Percentiles rank a stretch among this genome's conserved stretches.
Evolutionary conservation across 495 filamentous ascomycete genomes (phyloP).

Genomic region (Annulohypoxylon stygium): DNA sequence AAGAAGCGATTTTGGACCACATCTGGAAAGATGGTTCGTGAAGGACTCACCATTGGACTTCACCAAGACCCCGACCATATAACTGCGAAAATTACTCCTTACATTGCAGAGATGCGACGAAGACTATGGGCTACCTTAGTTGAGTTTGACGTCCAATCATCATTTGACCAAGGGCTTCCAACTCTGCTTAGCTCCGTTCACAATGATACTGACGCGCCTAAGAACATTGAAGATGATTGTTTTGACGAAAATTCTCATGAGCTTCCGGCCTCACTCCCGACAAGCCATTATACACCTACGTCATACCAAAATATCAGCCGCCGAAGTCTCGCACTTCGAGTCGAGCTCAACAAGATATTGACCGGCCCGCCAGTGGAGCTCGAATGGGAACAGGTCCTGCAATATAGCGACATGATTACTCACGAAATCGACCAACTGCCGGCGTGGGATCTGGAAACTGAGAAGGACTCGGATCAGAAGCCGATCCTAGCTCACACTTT

Average conservation of each 20-base stretch:
- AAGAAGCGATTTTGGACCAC: conserved; percentile 55
- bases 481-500: conserved; percentile 50
- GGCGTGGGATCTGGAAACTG: conserved; percentile 48
- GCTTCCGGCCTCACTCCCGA: conserved; percentile 45
- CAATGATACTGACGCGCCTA: conserved; percentile 45
- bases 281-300: conserved; percentile 49
- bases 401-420: conserved; percentile 53
- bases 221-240: conserved; percentile 52
- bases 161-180: conserved; percentile 54
- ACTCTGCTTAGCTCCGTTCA: conserved; percentile 51
- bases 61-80: conserved; percentile 51
- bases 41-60: conserved; percentile 50
- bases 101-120: conserved; percentile 53
- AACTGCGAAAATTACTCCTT: conserved; percentile 43
- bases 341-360: conserved; percentile 50
- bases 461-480: conserved; percentile 40
- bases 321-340: conserved; percentile 48
- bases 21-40: conserved; percentile 49
- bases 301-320: conserved; percentile 53
- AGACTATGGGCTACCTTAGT: conserved; percentile 52
- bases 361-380: conserved; percentile 45
- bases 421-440: conserved; percentile 52
- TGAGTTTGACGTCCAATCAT: conserved; percentile 54
- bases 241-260: conserved; percentile 49
- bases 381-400: conserved; percentile 53